Evolutionary conservation across 2,329 filamentous ascomycete species (phyloP).

Genomic region (Clonostachys rosea): DNA sequence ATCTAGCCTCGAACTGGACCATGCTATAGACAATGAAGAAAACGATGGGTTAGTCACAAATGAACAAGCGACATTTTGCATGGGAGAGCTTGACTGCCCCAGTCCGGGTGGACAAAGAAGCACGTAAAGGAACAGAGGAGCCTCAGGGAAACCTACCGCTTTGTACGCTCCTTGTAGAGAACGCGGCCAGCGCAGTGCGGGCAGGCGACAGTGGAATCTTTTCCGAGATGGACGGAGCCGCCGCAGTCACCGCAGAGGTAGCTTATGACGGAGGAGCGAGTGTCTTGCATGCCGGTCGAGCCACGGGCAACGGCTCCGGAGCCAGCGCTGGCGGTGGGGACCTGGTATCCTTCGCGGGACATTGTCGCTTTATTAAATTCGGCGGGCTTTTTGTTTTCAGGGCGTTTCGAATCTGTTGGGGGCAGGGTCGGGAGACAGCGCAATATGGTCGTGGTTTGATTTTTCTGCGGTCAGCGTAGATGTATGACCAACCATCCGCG

Average conservation of each 20-base stretch:
- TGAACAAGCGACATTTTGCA: too few relatives aligned
- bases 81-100: too few relatives aligned
- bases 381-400: too few relatives aligned
- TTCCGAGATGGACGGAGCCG: constrained; percentile 28
- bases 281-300: constrained; percentile 32
- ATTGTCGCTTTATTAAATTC: constrained; percentile 20
- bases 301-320: constrained; percentile 33
- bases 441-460: too few relatives aligned
- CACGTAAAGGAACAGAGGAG: background rate
- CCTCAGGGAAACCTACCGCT: constrained; percentile 61
- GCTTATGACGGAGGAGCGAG: constrained; percentile 27
- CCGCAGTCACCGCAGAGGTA: constrained; percentile 40
- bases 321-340: constrained; percentile 51
- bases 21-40: constrained; percentile 52
- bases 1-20: constrained; percentile 88
- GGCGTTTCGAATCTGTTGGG: too few relatives aligned
- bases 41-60: too few relatives aligned
- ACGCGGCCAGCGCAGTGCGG: constrained; percentile 81
- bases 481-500: too few relatives aligned
- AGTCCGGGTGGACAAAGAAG: constrained; percentile 4
- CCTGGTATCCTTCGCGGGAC: constrained; percentile 75
- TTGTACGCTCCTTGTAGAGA: constrained; percentile 95
- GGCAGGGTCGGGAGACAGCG: too few relatives aligned
- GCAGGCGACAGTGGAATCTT: constrained; percentile 44
- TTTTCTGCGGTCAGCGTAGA: too few relatives aligned